phyloP scores from a whole-genome alignment of 768 basidiomycete genomes.

The Tricholoma terreum region DNA sequence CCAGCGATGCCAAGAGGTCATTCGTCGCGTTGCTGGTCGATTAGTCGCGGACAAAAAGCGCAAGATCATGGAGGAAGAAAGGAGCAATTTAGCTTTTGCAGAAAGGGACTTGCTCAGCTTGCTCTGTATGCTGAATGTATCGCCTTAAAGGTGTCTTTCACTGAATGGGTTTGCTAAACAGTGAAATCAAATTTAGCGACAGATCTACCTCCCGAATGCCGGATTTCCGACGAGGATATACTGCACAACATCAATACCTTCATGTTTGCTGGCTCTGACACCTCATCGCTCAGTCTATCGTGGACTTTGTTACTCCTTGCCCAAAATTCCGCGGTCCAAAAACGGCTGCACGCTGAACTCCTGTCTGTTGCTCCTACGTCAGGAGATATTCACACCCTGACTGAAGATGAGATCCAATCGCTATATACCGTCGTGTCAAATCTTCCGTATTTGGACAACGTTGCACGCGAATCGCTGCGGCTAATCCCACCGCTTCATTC shows the following conservation, averaged over 20 bases:
- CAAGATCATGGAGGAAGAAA: constrained; percentile 61
- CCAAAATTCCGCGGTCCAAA: constrained; percentile 62
- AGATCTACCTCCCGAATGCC: constrained; percentile 64
- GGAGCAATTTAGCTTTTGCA: constrained; percentile 44
- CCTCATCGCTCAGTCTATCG: constrained; percentile 76
- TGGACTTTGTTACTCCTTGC: constrained; percentile 84
- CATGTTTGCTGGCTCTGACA: constrained; percentile 89
- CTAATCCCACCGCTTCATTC: constrained; percentile 80
- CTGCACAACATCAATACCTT: constrained; percentile 85
- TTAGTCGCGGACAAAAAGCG: constrained; percentile 78
- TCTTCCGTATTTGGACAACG: constrained; percentile 73
- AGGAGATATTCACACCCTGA: constrained; percentile 41
- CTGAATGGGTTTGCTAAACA: constrained; percentile 25
- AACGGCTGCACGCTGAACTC: constrained; percentile 69
- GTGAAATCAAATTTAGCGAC: constrained; percentile 81
- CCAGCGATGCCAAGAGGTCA: constrained; percentile 55
- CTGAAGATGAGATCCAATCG: constrained; percentile 63
- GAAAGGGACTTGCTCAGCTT: constrained; percentile 79
- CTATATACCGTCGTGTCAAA: constrained; percentile 53
- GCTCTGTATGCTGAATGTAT: constrained; percentile 50
- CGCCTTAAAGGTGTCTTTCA: not conserved
- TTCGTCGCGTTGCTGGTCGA: constrained; percentile 67
- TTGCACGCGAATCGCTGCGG: constrained; percentile 73
- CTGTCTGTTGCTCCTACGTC: constrained; percentile 39
- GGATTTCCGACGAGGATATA: constrained; percentile 86